These are phyloP conservation scores for Kappamyces sp. DNA, from an alignment of 192 early-diverging fungal species.

Conservation along the genomic window DNA sequence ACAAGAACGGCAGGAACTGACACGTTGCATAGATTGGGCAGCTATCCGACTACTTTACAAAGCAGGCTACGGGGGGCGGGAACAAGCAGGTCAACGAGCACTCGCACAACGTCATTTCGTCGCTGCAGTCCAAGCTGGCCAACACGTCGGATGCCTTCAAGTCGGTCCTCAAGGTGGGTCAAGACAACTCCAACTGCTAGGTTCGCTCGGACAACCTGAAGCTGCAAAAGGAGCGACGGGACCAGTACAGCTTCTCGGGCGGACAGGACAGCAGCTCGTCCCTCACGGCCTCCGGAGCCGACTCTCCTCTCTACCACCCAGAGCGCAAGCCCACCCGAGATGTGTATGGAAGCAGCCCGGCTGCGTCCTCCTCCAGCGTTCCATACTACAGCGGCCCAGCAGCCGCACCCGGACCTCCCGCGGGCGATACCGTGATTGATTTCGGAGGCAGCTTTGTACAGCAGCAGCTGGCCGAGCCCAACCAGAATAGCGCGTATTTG, in stretches of 20 bases:
- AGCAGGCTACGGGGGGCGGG: constrained; percentile 32
- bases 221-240: constrained; percentile 77
- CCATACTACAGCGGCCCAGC: constrained; percentile 15
- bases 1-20: too few relatives aligned
- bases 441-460: constrained; percentile 42
- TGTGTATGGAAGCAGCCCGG: constrained; percentile 9
- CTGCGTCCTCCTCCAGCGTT: constrained; percentile 1
- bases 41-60: constrained; percentile 65
- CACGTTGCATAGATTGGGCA: constrained; percentile 87
- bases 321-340: constrained; percentile 29
- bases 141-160: constrained; percentile 87
- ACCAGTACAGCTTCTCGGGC: constrained; percentile 65
- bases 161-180: constrained; percentile 90
- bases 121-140: constrained; percentile 86
- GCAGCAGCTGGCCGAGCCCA: constrained; percentile 58
- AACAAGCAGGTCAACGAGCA: constrained; percentile 79
- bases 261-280: neutral
- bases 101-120: constrained; percentile 83
- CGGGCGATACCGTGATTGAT: constrained; percentile 39
- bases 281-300: constrained; percentile 14
- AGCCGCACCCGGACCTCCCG: too few relatives aligned
- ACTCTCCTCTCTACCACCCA: constrained; percentile 61
- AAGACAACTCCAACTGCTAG: too few relatives aligned
- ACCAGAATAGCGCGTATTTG: constrained; percentile 68
- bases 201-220: constrained; percentile 94